Conservation (phyloP, 306 rosid species). For the Datisca glomerata region DNA sequence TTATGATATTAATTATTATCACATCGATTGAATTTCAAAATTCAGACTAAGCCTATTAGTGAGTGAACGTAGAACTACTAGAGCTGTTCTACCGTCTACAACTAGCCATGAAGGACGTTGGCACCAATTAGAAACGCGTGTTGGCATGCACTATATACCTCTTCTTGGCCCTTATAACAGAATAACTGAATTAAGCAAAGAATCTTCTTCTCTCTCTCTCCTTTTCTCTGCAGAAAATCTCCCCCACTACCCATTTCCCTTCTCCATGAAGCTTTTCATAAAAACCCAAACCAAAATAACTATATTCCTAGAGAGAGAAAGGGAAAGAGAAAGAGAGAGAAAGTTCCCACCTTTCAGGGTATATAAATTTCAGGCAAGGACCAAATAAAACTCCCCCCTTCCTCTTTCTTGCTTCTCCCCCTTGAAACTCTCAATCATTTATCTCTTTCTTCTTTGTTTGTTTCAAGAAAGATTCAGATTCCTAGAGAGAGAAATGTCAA, state of each 20-base stretch:
- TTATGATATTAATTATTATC: not conserved
- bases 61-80: not conserved
- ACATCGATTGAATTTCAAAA: not conserved
- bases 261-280: conserved; percentile 27
- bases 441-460: conserved; percentile 26
- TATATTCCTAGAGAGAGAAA: not conserved
- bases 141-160: too few species aligned
- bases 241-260: conserved; percentile 13
- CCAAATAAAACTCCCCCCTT: conserved; percentile 21
- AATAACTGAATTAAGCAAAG: conserved; percentile 74
- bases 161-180: conserved; percentile 32
- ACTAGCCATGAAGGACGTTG: not conserved
- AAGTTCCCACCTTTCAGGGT: not conserved
- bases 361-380: conserved; percentile 21
- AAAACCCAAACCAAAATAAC: conserved; percentile 5
- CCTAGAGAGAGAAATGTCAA: conserved; percentile 32
- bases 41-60: too few species aligned
- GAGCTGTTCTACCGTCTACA: not conserved
- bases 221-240: conserved; percentile 10
- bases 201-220: conserved; percentile 30
- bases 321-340: conserved; percentile 1
- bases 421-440: conserved; percentile 12
- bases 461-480: conserved; percentile 21
- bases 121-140: conserved; percentile 18
- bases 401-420: conserved; percentile 6